Percentiles rank a stretch among this genome's conserved stretches.
phyloP scores from a whole-genome alignment of 345 rosid species.

The Eucalyptus camaldulensis region DNA sequence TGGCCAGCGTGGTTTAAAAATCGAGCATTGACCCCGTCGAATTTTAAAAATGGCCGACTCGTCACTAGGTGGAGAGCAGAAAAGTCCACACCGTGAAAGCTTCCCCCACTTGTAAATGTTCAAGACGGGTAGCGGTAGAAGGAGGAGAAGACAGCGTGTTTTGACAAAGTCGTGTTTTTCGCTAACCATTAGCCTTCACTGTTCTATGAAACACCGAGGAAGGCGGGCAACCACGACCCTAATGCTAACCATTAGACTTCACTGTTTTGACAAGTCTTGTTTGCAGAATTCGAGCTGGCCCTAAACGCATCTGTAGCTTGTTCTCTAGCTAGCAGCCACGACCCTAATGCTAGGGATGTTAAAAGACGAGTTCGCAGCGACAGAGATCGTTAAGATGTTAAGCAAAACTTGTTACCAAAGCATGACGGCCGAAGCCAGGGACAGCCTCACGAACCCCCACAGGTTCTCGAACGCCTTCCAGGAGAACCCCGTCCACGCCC shows the following conservation, averaged over 20 bases:
- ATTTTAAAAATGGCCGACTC: neutral
- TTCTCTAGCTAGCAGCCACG: neutral
- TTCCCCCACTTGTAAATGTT: neutral
- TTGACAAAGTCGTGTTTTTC: neutral
- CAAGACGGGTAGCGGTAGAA: neutral
- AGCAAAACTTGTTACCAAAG: neutral
- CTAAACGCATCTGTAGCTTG: neutral
- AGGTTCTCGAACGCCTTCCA: slow-evolving; percentile 23
- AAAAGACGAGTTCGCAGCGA: neutral
- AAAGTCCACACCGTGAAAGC: neutral
- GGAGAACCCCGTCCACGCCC: slow-evolving; percentile 34
- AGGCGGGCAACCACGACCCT: neutral
- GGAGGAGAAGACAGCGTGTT: neutral
- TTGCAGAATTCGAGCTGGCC: too few relatives aligned
- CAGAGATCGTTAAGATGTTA: neutral
- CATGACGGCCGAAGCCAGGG: slow-evolving; percentile 45
- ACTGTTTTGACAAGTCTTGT: neutral
- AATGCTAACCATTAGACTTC: too few relatives aligned
- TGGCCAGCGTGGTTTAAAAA: neutral
- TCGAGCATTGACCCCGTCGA: neutral
- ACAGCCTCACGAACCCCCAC: slow-evolving; percentile 22
- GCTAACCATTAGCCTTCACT: neutral
- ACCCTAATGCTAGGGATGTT: neutral
- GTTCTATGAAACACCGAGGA: neutral
- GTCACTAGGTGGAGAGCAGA: neutral